phyloP scores from a whole-genome alignment of 164 flowering plant species.

The Sedum album region DNA sequence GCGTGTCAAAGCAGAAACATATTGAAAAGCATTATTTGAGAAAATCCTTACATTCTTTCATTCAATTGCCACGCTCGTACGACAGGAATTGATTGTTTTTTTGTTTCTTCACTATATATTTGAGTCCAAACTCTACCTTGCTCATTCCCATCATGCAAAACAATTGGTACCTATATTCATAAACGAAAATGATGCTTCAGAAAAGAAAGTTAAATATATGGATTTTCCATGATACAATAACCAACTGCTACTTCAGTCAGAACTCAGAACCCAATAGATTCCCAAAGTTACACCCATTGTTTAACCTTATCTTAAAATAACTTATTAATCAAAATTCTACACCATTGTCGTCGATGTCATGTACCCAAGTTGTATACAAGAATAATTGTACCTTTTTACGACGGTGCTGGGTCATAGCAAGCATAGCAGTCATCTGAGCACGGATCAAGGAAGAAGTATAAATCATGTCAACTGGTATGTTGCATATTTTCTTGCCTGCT shows the following conservation, averaged over 20 bases:
- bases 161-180: slow-evolving; percentile 67
- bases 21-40: background rate
- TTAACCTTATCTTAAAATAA: too few species aligned
- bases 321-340: too few species aligned
- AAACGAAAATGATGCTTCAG: background rate
- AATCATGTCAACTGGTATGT: slow-evolving; percentile 88
- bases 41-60: slow-evolving; percentile 68
- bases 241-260: background rate
- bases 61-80: too few species aligned
- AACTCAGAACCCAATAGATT: background rate
- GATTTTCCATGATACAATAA: background rate
- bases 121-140: slow-evolving; percentile 85
- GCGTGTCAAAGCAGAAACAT: too few species aligned
- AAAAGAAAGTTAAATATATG: background rate
- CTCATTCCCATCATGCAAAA: slow-evolving; percentile 76
- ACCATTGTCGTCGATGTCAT: too few species aligned
- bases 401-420: too few species aligned
- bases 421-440: too few species aligned
- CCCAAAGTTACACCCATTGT: too few species aligned
- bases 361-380: too few species aligned
- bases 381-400: too few species aligned
- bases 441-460: slow-evolving; percentile 88
- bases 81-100: slow-evolving; percentile 86
- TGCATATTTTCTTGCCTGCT: too few species aligned
- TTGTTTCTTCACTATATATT: slow-evolving; percentile 84